Evolutionary conservation across 306 rosid species (phyloP).

Genomic region (Herpetospermum pedunculosum): DNA sequence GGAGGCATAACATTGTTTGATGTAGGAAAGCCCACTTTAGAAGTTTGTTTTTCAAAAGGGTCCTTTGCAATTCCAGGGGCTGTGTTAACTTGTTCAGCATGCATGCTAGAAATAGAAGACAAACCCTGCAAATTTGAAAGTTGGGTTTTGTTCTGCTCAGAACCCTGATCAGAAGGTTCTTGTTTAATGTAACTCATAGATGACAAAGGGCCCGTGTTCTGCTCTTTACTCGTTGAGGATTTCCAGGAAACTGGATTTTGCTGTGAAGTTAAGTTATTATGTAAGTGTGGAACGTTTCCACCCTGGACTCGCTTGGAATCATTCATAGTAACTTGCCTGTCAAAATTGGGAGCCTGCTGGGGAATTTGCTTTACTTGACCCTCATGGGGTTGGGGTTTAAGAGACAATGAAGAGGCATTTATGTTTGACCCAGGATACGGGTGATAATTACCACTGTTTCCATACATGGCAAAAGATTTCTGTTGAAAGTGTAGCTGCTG

Average conservation of each 20-base stretch:
- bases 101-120: slow-evolving; percentile 44
- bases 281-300: slow-evolving; percentile 44
- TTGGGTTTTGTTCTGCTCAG: slow-evolving; percentile 51
- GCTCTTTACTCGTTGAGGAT: slow-evolving; percentile 47
- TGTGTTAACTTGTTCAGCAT: slow-evolving; percentile 43
- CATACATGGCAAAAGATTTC: slow-evolving; percentile 37
- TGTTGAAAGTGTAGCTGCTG: slow-evolving; percentile 43
- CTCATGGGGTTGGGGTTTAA: slow-evolving; percentile 56
- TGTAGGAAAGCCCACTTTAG: slow-evolving; percentile 49
- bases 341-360: slow-evolving; percentile 46
- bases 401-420: slow-evolving; percentile 38
- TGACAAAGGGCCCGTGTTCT: slow-evolving; percentile 31
- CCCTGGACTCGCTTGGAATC: slow-evolving; percentile 61
- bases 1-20: slow-evolving; percentile 29
- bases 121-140: slow-evolving; percentile 42
- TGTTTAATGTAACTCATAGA: slow-evolving; percentile 45
- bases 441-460: slow-evolving; percentile 44
- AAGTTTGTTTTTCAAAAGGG: slow-evolving; percentile 35
- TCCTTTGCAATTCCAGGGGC: slow-evolving; percentile 44
- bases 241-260: slow-evolving; percentile 58
- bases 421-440: slow-evolving; percentile 48
- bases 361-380: slow-evolving; percentile 55
- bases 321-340: slow-evolving; percentile 33
- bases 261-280: slow-evolving; percentile 41
- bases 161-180: slow-evolving; percentile 50